A percentile compares a stretch with the other conserved stretches of the same genome.
Evolutionary conservation across 2,329 filamentous ascomycete species (phyloP).

Genomic region (Fusarium nisikadoi): DNA sequence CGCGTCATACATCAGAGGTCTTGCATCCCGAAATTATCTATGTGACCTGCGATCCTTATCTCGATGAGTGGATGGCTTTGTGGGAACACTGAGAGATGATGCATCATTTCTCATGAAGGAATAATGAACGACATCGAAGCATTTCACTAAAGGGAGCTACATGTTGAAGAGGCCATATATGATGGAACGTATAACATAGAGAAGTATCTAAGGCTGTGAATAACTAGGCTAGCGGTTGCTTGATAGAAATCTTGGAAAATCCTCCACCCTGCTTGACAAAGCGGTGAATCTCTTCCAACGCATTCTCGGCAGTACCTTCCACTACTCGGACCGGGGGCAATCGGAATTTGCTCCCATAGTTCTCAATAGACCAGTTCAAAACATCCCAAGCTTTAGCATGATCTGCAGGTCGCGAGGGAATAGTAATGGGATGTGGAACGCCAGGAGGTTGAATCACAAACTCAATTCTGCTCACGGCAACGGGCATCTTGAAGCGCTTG

Average conservation of each 20-base stretch:
- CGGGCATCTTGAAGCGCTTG: not conserved
- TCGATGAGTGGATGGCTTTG: too few species aligned
- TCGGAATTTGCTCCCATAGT: rapidly evolving
- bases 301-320: not conserved
- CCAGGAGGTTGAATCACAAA: not conserved
- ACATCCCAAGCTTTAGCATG: not conserved
- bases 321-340: not conserved
- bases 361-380: not conserved
- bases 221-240: not conserved
- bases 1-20: rapidly evolving
- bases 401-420: not conserved
- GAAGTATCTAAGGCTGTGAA: rapidly evolving
- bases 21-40: rapidly evolving
- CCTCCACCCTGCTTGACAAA: not conserved
- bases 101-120: too few species aligned
- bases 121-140: too few species aligned
- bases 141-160: too few species aligned
- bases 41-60: rapidly evolving
- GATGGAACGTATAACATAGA: too few species aligned
- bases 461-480: rapidly evolving
- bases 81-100: too few species aligned
- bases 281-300: not conserved
- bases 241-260: not conserved
- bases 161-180: too few species aligned
- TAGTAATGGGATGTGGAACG: not conserved